A percentile compares a stretch with the other conserved stretches of the same genome.
phyloP scores from a whole-genome alignment of 108 stramenopile species.

The Cyclotella atomus region DNA sequence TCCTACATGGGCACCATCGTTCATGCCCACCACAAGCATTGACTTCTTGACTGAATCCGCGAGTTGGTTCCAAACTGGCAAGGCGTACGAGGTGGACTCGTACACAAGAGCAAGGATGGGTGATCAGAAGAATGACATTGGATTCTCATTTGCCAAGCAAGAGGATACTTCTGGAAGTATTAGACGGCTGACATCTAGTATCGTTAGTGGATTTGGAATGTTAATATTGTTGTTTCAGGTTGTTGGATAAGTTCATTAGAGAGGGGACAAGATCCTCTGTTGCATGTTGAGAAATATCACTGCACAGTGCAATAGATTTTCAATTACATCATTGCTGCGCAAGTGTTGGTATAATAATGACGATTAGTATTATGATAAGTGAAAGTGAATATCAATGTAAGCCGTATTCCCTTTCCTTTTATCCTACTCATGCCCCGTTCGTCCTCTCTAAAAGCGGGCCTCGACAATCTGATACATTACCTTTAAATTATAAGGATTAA shows the following conservation, averaged over 20 bases:
- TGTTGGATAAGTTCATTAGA: not conserved
- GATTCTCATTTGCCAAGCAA: constrained; percentile 9
- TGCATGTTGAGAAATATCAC: too few relatives aligned
- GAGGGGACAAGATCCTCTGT: too few relatives aligned
- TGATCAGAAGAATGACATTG: constrained; percentile 5
- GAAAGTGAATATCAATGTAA: too few relatives aligned
- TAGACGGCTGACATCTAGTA: not conserved
- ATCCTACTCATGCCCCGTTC: too few relatives aligned
- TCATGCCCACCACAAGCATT: constrained; percentile 17
- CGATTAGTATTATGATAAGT: too few relatives aligned
- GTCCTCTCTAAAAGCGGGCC: too few relatives aligned
- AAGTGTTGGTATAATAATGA: too few relatives aligned
- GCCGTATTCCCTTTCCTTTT: too few relatives aligned
- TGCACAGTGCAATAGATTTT: too few relatives aligned
- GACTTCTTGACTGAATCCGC: constrained; percentile 14
- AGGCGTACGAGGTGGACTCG: constrained; percentile 4
- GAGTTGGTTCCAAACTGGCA: constrained; percentile 33
- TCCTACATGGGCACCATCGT: constrained; percentile 7
- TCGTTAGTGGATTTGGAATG: not conserved
- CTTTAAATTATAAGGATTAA: too few relatives aligned
- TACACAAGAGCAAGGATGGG: constrained; percentile 29
- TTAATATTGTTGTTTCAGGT: not conserved
- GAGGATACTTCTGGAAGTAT: not conserved
- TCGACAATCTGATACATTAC: too few relatives aligned
- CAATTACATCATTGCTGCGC: too few relatives aligned